Base-by-base conservation (phyloP, 139 green algal genomes). In the Protoeuglena noctilucae region DNA sequence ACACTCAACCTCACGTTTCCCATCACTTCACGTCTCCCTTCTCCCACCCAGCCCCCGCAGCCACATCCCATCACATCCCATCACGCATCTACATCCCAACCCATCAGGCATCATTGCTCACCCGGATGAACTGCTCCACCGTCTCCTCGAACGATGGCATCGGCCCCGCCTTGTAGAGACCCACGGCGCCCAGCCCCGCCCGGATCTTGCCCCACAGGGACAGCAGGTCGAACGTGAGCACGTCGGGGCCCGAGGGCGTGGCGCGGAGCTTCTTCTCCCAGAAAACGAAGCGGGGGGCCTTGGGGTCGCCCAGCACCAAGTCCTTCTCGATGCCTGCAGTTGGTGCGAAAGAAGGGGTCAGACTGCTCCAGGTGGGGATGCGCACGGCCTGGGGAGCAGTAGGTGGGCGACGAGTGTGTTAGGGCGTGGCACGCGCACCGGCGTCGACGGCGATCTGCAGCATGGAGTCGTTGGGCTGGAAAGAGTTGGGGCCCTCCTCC, bases 401-500 rank as follows among this genome's bases (percentile, higher is more conserved):
- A n/a, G n/a, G n/a, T n/a, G n/a, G n/a, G n/a, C n/a, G n/a, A n/a
- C n/a, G n/a, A n/a, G n/a, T n/a, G n/a, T n/a, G n/a, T n/a, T n/a
- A n/a, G n/a, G n/a, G n/a, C n/a, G n/a, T n/a, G n/a, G n/a, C n/a
- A n/a, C n/a, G n/a, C n/a, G n/a, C n/a, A n/a, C 34, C 34, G 12
- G 34, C 34, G 34, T 43, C 34, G 34, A 92, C 85, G 31, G 89
- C 84, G 5, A 84, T 80, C 58, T 88, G 83, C 39, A 99, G 78
- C 58, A 99, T 88, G 53, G 72, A 47, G 66, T 95, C 87, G 66
- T 79, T 89, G 26, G 92, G 92, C 74, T 96, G 88, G 74, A 96
- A 98, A 30, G 76, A 92, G 79, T 96, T 98, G 45, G 92, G 92
- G 12, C 92, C 92, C 57, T 96, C 88, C 71, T 99, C 92, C 93